A percentile compares a stretch with the other conserved stretches of the same genome.
phyloP scores from a whole-genome alignment of 768 basidiomycete species.

The Mycena filopes region DNA sequence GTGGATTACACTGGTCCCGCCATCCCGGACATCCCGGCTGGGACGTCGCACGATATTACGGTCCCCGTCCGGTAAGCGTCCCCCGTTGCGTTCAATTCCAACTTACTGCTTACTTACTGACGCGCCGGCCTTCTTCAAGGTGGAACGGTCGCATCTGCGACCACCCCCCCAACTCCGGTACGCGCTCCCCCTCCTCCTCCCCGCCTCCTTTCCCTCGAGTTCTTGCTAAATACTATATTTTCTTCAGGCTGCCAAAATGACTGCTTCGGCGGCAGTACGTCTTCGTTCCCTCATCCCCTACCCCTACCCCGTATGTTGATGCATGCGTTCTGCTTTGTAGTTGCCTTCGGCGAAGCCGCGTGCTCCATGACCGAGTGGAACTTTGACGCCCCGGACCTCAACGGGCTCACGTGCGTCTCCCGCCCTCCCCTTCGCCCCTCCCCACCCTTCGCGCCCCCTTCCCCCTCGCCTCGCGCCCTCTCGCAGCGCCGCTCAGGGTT shows the following conservation, averaged over 20 bases:
- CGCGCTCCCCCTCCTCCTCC: not conserved
- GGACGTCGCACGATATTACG: not conserved
- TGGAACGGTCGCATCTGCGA: slow-evolving; percentile 14
- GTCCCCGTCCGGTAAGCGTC: slow-evolving; percentile 6
- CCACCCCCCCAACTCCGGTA: slow-evolving; percentile 20
- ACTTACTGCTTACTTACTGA: too few species aligned
- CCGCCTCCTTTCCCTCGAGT: too few species aligned
- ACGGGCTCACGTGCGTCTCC: not conserved
- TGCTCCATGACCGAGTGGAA: slow-evolving; percentile 27
- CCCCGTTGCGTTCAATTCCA: too few species aligned
- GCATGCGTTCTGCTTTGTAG: not conserved
- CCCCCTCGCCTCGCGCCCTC: too few species aligned
- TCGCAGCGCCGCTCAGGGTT: too few species aligned
- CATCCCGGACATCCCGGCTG: slow-evolving; percentile 3
- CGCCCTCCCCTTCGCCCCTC: too few species aligned
- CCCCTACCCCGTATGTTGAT: too few species aligned
- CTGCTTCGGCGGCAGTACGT: slow-evolving; percentile 21
- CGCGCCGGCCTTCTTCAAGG: not conserved
- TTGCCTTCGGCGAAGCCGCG: slow-evolving; percentile 14
- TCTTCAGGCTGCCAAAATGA: slow-evolving; percentile 15
- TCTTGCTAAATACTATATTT: too few species aligned
- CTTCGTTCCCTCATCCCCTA: too few species aligned
- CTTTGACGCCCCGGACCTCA: slow-evolving; percentile 8
- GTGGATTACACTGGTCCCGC: slow-evolving; percentile 2
- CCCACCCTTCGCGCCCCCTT: too few species aligned